These are phyloP conservation scores for Tubosaeta sp. DNA, from an alignment of 768 basidiomycete genomes.

Conservation along the genomic window DNA sequence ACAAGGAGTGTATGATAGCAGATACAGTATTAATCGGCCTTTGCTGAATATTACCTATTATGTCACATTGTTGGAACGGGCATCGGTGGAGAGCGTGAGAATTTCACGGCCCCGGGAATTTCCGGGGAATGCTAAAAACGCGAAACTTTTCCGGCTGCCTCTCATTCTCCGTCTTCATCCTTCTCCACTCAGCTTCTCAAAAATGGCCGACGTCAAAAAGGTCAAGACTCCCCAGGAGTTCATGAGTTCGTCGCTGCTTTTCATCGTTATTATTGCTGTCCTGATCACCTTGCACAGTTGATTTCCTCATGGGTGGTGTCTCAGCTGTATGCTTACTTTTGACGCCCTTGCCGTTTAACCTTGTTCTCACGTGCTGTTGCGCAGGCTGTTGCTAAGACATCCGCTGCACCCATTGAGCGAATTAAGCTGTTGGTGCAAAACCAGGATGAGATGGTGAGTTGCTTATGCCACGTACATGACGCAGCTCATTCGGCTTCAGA, in stretches of 20 bases:
- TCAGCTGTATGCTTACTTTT: slow-evolving; percentile 60
- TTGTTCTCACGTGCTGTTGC: slow-evolving; percentile 21
- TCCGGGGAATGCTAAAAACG: slow-evolving; percentile 35
- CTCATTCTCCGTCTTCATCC: slow-evolving; percentile 42
- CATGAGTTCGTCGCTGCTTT: slow-evolving; percentile 46
- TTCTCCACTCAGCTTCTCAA: slow-evolving; percentile 50
- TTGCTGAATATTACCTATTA: not conserved
- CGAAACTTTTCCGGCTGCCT: slow-evolving; percentile 47
- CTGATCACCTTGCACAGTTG: slow-evolving; percentile 46
- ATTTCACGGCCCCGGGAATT: slow-evolving; percentile 24
- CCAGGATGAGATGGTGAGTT: slow-evolving; percentile 98
- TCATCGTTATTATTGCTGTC: not conserved
- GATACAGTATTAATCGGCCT: slow-evolving; percentile 3
- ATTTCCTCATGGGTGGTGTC: slow-evolving; percentile 97
- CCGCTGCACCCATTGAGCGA: slow-evolving; percentile 99
- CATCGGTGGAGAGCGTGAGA: slow-evolving; percentile 30
- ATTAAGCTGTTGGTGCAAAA: slow-evolving; percentile 98
- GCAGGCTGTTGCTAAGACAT: slow-evolving; percentile 97
- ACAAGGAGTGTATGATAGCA: slow-evolving; percentile 15
- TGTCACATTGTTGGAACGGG: not conserved
- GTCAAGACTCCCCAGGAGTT: slow-evolving; percentile 91
- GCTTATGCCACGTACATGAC: not conserved
- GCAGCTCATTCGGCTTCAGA: slow-evolving; percentile 43
- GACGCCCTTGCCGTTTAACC: not conserved
- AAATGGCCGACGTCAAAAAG: slow-evolving; percentile 84